A percentile compares a stretch with the other conserved stretches of the same genome.
phyloP scores from a whole-genome alignment of 352 stramenopile species.

The Phytopythium litorale region DNA sequence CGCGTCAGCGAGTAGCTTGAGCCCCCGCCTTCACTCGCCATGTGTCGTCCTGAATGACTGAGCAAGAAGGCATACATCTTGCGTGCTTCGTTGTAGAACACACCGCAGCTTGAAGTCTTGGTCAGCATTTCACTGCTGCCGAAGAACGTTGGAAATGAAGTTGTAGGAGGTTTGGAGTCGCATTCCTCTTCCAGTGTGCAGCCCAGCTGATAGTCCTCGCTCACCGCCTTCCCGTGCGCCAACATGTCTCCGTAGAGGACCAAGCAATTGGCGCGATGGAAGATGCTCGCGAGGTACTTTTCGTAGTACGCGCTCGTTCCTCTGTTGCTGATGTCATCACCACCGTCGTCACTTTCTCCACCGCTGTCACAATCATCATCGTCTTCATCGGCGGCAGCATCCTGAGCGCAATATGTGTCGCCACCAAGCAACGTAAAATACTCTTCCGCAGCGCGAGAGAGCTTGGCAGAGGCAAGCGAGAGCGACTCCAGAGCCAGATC shows the following conservation, averaged over 20 bases:
- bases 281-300: conserved; percentile 43
- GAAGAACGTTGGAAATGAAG: conserved; percentile 7
- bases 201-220: conserved; percentile 49
- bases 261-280: conserved; percentile 50
- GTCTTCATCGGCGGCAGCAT: conserved; percentile 5
- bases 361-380: conserved; percentile 12
- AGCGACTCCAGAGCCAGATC: conserved; percentile 58
- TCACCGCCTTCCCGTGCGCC: conserved; percentile 29
- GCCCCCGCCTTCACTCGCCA: neutral
- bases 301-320: conserved; percentile 18
- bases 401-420: neutral
- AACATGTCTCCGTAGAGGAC: conserved; percentile 47
- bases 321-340: neutral
- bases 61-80: conserved; percentile 46
- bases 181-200: conserved; percentile 38
- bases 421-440: conserved; percentile 3
- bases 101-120: conserved; percentile 31
- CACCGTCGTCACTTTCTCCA: conserved; percentile 6
- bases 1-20: conserved; percentile 16
- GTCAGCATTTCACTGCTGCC: conserved; percentile 23
- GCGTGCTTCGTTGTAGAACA: conserved; percentile 60
- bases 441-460: conserved; percentile 33
- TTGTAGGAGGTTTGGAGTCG: neutral
- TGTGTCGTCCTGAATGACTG: conserved; percentile 6
- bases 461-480: conserved; percentile 57